Evolutionary conservation across 805 yeast species (phyloP).

Genomic region (Barnettozyma sp.): DNA sequence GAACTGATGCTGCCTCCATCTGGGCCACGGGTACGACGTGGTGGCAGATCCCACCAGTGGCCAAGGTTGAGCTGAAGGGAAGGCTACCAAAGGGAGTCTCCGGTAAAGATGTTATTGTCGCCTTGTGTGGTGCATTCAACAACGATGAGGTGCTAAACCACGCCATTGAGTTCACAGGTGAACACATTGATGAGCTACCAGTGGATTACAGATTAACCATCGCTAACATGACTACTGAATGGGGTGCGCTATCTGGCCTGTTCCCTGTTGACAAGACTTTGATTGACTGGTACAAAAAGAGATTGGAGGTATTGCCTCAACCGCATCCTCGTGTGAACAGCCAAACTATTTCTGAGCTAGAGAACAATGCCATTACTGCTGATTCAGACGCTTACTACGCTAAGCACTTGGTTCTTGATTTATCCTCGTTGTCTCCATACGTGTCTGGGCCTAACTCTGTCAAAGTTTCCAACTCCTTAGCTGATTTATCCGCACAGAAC

Average conservation of each 20-base stretch:
- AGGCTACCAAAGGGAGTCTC: conserved; percentile 78
- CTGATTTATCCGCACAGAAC: conserved; percentile 64
- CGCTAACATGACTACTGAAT: conserved; percentile 97
- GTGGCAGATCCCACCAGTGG: conserved; percentile 99
- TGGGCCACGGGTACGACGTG: conserved; percentile 99
- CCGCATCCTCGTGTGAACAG: conserved; percentile 80
- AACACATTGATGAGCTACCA: conserved; percentile 59
- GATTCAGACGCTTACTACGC: conserved; percentile 84
- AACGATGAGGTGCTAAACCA: conserved; percentile 89
- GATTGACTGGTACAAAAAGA: conserved; percentile 67
- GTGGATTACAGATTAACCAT: conserved; percentile 85
- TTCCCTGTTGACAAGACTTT: conserved; percentile 91
- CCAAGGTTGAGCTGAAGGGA: conserved; percentile 82
- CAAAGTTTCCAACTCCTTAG: conserved; percentile 74
- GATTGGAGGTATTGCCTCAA: conserved; percentile 50
- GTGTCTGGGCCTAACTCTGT: conserved; percentile 98
- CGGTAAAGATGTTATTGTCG: conserved; percentile 96
- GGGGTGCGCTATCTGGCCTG: conserved; percentile 97
- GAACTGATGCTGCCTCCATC: conserved; percentile 98
- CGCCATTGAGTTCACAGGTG: conserved; percentile 91
- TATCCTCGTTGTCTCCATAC: conserved; percentile 75
- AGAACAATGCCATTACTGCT: conserved; percentile 37
- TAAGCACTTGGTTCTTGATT: conserved; percentile 76
- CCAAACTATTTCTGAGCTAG: conserved; percentile 47
- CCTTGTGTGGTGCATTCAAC: conserved; percentile 89